A percentile compares a stretch with the other conserved stretches of the same genome.
Evolutionary conservation across 345 rosid genomes (phyloP).

Genomic region (Dipteronia sinensis): DNA sequence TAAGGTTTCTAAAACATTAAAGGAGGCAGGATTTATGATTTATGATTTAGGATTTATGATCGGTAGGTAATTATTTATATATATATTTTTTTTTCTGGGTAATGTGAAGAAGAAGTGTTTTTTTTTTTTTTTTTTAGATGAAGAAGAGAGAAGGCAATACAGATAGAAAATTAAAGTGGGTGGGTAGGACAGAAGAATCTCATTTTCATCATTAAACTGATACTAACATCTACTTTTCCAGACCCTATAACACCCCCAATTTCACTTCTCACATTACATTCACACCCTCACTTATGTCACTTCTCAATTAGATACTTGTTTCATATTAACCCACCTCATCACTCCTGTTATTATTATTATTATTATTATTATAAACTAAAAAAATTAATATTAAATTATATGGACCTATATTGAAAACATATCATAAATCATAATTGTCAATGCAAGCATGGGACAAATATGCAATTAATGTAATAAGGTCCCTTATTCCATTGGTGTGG

Average conservation of each 20-base stretch:
- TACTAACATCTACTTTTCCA: constrained; percentile 18
- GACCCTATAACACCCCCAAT: neutral
- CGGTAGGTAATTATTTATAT: no score
- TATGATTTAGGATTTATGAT: no score
- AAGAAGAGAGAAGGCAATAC: no score
- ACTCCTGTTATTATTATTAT: no score
- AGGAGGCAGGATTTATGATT: neutral
- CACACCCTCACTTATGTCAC: neutral
- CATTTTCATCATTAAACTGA: constrained; percentile 49
- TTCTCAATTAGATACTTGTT: neutral
- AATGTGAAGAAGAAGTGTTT: no score
- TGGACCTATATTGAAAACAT: neutral
- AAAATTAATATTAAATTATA: no score
- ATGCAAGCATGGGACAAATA: neutral
- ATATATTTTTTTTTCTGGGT: no score
- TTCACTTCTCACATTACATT: neutral
- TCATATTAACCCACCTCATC: no score
- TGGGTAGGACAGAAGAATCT: constrained; percentile 44
- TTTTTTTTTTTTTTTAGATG: no score
- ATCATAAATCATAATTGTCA: neutral
- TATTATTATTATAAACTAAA: no score
- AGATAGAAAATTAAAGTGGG: constrained; percentile 22
- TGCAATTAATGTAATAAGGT: neutral
- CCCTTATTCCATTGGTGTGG: no score
- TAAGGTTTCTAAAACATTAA: neutral